Evolutionary conservation across 257 asterid species (phyloP).

Genomic region (Gentiana dahurica): DNA sequence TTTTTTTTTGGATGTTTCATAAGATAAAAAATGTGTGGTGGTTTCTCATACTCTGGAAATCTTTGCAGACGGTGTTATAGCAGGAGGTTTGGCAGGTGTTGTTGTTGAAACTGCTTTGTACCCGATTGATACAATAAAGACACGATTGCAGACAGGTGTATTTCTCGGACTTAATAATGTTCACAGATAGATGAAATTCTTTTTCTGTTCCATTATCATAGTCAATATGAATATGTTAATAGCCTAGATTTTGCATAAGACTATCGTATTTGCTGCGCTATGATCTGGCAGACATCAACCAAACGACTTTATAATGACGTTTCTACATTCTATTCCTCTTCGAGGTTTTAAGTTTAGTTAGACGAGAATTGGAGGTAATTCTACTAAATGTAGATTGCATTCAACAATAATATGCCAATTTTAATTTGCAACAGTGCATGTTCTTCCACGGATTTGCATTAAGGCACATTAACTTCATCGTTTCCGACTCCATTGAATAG

Average conservation of each 20-base stretch:
- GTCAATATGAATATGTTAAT: background rate
- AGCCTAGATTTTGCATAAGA: background rate
- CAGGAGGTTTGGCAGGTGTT: constrained; percentile 95
- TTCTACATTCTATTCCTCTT: background rate
- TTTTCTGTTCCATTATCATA: background rate
- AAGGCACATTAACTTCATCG: no score
- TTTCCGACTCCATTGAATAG: no score
- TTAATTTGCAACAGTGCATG: no score
- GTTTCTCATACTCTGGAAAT: constrained; percentile 6
- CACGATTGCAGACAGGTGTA: constrained; percentile 78
- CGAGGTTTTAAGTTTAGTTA: no score
- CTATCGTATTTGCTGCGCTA: background rate
- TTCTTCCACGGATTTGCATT: no score
- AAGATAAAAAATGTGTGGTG: no score
- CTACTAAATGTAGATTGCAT: no score
- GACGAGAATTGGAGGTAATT: no score
- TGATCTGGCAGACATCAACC: background rate
- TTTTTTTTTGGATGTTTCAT: no score
- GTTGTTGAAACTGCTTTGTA: constrained; percentile 89
- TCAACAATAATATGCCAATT: no score
- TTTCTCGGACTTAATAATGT: constrained; percentile 1
- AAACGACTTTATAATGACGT: background rate
- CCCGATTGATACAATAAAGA: constrained; percentile 94
- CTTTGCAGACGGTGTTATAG: constrained; percentile 84
- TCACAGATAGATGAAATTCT: background rate